Base-by-base conservation (phyloP, 768 basidiomycete genomes). In the Phanerochaete sordida region DNA sequence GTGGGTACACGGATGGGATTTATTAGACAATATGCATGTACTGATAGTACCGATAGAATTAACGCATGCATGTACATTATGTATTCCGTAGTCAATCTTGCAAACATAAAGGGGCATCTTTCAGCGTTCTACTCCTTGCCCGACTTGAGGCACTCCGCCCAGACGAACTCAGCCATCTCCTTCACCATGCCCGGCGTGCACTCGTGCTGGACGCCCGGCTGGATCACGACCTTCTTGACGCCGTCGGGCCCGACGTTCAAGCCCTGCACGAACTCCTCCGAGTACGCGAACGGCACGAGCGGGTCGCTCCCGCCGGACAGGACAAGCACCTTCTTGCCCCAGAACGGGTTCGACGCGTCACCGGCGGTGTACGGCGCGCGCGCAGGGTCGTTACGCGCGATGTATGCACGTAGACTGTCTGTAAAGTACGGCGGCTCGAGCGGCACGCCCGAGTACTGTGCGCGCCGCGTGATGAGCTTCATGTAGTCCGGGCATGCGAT, bases 401-500 rank as follows among this genome's bases (percentile, higher is more conserved):
- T 75, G 45, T 84, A 70, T 19, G 71, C 71, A 30, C 78, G 72
- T 37, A 90, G 71, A 15, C 80, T 77, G 13, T 73, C 71, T 0
- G 91, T 90, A 57, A 89, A 80, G 62, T 82, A 74, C 0, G 86
- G 86, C 1, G 85, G 75, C 24, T 63, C 74, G 56, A 82, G 72
- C 0, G 74, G 63, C 26, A 88, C 65, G 2, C 76, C 76, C 31
- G 69, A 70, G 26, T 69, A 67, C 47, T 72, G 66, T 9, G 88
- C 89, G n/a, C 89, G 84, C 51, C 75, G 70, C 2, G 73, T 72
- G 61, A 91, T 83, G 8, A 91, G 76, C 43, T 74, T 71, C 47
- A 78, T 70, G 66, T 82, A 89, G 74, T 90, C 83, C 0, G 91
- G 90, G 61, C 90, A 90, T 19, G 88, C 91, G 51, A 88, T 84